Evolutionary conservation across 768 basidiomycete species (phyloP).

Genomic region (Tulasnella sp.): DNA sequence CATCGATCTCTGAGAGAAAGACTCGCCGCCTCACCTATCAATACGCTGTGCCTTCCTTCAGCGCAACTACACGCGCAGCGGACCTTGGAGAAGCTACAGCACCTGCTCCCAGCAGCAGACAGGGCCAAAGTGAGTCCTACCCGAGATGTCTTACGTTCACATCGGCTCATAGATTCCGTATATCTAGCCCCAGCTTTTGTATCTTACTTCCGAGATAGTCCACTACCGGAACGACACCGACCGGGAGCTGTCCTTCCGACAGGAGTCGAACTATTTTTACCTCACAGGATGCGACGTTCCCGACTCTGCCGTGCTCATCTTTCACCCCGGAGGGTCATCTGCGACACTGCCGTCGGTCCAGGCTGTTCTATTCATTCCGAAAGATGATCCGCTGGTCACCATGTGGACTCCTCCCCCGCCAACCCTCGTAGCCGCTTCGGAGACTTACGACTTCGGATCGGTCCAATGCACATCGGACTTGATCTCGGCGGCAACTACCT

Average conservation of each 20-base stretch:
- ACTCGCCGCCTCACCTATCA: too few species aligned
- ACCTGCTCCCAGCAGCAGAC: conserved; percentile 39
- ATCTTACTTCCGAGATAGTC: conserved; percentile 54
- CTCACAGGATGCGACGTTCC: conserved; percentile 72
- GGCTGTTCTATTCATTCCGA: conserved; percentile 65
- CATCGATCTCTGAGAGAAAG: not conserved
- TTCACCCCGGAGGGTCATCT: conserved; percentile 37
- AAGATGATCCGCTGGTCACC: conserved; percentile 55
- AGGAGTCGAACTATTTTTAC: conserved; percentile 81
- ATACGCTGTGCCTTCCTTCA: not conserved
- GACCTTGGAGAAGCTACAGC: conserved; percentile 42
- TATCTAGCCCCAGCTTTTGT: conserved; percentile 61
- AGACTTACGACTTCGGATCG: conserved; percentile 26
- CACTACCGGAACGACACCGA: conserved; percentile 74
- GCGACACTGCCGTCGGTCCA: conserved; percentile 13
- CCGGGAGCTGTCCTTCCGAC: conserved; percentile 59
- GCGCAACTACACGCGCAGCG: conserved; percentile 29
- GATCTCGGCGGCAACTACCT: conserved; percentile 34
- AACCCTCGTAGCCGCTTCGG: conserved; percentile 44
- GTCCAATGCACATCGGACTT: conserved; percentile 43
- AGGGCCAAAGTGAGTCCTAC: conserved; percentile 19
- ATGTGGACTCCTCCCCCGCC: conserved; percentile 88
- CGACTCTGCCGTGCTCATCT: conserved; percentile 50
- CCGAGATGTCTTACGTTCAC: too few species aligned
- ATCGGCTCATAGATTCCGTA: not conserved